These are phyloP conservation scores for Exophiala oligosperma DNA, from an alignment of 2,329 filamentous ascomycete species.

Conservation along the genomic window DNA sequence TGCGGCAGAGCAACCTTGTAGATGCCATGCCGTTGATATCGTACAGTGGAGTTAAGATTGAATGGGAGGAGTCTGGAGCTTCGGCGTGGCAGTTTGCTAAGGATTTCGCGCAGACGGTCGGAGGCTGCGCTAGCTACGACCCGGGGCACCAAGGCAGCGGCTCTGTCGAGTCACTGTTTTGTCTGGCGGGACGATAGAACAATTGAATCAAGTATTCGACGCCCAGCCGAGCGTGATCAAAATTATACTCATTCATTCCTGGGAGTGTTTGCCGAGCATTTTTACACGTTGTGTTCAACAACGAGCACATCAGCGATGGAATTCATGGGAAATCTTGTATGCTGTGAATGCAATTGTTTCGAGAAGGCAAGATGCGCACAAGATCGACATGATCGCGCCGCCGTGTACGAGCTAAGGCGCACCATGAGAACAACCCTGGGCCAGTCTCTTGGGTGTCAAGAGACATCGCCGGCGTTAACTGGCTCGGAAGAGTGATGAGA, in stretches of 20 bases:
- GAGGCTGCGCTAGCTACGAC: constrained; percentile 13
- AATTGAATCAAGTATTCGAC: neutral
- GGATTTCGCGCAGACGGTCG: constrained; percentile 19
- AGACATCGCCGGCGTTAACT: neutral
- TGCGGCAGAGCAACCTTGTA: neutral
- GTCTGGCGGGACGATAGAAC: constrained; percentile 2
- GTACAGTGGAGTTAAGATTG: constrained; percentile 13
- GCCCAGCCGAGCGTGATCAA: neutral
- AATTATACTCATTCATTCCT: neutral
- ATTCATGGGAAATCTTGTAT: neutral
- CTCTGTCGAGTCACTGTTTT: constrained; percentile 19
- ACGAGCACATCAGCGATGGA: neutral
- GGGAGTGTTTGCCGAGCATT: neutral
- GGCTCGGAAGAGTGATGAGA: neutral
- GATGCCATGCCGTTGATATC: constrained; percentile 15
- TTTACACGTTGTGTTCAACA: neutral
- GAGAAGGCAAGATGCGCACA: neutral
- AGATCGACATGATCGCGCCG: neutral
- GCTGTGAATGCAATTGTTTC: neutral
- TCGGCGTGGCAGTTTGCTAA: constrained; percentile 14
- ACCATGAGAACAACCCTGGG: neutral
- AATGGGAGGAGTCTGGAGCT: constrained; percentile 3
- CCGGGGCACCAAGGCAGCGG: neutral
- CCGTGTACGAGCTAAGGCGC: neutral
- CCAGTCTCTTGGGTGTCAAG: neutral